phyloP scores from a whole-genome alignment of 2,329 filamentous ascomycete genomes.

The Fusarium sacchari region DNA sequence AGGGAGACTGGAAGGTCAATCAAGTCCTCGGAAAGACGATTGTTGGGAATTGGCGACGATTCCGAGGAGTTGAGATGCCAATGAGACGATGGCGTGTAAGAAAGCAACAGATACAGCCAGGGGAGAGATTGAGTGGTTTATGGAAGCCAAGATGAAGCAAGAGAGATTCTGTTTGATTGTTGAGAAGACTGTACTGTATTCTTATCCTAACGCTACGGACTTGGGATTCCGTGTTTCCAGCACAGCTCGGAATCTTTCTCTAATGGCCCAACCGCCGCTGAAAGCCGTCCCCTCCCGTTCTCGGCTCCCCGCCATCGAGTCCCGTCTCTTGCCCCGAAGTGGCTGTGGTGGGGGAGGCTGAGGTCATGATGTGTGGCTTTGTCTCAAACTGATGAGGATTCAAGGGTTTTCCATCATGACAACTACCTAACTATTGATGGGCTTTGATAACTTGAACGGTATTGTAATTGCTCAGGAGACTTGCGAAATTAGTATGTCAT shows the following conservation, averaged over 20 bases:
- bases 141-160: neutral
- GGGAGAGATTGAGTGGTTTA: neutral
- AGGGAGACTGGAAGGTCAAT: neutral
- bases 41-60: constrained; percentile 17
- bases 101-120: neutral
- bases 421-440: neutral
- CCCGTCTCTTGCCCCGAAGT: constrained; percentile 22
- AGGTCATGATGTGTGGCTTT: constrained; percentile 30
- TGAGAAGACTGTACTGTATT: constrained; percentile 20
- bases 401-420: neutral
- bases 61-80: constrained; percentile 4
- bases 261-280: constrained; percentile 38
- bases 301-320: constrained; percentile 32
- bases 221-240: constrained; percentile 25
- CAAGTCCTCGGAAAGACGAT: neutral
- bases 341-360: constrained; percentile 43
- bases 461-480: neutral
- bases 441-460: neutral
- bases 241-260: constrained; percentile 24
- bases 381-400: neutral
- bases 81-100: neutral
- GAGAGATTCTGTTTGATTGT: neutral
- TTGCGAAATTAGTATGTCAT: neutral
- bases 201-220: constrained; percentile 15
- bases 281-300: constrained; percentile 42